Evolutionary conservation across 176 grass and related monocot species (phyloP).

Genomic region (Thinopyrum elongatum): DNA sequence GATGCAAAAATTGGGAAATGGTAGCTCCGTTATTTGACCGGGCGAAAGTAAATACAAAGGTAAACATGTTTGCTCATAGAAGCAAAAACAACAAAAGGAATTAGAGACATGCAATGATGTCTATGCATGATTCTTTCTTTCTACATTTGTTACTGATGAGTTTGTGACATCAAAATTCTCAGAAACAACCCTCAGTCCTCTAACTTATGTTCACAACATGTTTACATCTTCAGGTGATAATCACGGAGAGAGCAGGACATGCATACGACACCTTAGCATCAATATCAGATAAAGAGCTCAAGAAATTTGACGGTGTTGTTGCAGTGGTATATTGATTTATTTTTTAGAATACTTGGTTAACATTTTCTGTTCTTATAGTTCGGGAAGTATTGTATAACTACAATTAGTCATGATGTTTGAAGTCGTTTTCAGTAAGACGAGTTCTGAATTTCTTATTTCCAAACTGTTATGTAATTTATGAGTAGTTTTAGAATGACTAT

Average conservation of each 20-base stretch:
- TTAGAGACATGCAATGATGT: neutral
- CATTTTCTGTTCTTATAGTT: conserved; percentile 9
- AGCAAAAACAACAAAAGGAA: neutral
- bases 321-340: conserved; percentile 69
- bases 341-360: neutral
- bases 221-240: conserved; percentile 58
- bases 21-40: conserved; percentile 73
- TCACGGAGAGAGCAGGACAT: conserved; percentile 86
- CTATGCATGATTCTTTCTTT: neutral
- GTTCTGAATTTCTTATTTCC: neutral
- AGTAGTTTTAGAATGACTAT: neutral
- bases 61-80: conserved; percentile 26
- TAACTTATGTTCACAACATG: conserved; percentile 17
- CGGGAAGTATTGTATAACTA: neutral
- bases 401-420: neutral
- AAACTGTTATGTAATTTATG: neutral
- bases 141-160: neutral
- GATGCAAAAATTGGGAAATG: conserved; percentile 65
- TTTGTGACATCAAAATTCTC: conserved; percentile 3
- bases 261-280: conserved; percentile 69
- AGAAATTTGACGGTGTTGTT: conserved; percentile 82
- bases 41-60: conserved; percentile 82
- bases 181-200: neutral
- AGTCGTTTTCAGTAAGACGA: conserved; percentile 8
- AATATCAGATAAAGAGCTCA: conserved; percentile 71